Conservation (phyloP, 192 early-diverging fungal species). For the Helicostylum pulchrum region DNA sequence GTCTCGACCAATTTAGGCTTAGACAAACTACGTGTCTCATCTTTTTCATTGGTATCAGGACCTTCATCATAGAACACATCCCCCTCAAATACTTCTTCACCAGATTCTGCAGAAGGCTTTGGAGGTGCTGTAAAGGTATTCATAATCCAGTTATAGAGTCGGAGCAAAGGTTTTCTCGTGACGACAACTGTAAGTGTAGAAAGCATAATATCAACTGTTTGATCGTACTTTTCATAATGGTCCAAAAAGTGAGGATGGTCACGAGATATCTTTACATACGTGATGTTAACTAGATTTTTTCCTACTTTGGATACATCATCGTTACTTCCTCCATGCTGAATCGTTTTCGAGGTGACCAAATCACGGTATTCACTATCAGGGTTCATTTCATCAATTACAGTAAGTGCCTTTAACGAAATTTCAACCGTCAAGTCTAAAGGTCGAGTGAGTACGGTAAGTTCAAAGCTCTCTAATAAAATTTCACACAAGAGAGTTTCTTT, state of each 20-base stretch:
- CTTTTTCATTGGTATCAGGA: neutral
- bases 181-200: conserved; percentile 68
- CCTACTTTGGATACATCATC: neutral
- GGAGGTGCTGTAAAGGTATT: conserved; percentile 48
- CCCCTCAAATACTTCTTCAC: neutral
- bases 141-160: conserved; percentile 73
- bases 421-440: conserved; percentile 71
- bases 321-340: conserved; percentile 36
- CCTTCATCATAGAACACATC: neutral
- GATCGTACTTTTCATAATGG: conserved; percentile 61
- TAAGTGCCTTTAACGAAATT: conserved; percentile 70
- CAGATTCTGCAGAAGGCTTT: neutral
- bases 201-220: conserved; percentile 63
- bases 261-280: conserved; percentile 59
- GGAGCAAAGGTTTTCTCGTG: conserved; percentile 65
- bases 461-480: conserved; percentile 65
- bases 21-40: neutral
- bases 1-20: neutral
- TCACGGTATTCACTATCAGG: conserved; percentile 49
- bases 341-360: conserved; percentile 50
- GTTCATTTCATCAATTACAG: conserved; percentile 67
- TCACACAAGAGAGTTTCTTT: conserved; percentile 58
- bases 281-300: conserved; percentile 50
- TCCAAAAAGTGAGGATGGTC: conserved; percentile 56
- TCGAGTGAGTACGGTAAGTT: conserved; percentile 62